Conservation (phyloP, 225 moss, liverwort and hornwort genomes). For the Polytrichum formosum region DNA sequence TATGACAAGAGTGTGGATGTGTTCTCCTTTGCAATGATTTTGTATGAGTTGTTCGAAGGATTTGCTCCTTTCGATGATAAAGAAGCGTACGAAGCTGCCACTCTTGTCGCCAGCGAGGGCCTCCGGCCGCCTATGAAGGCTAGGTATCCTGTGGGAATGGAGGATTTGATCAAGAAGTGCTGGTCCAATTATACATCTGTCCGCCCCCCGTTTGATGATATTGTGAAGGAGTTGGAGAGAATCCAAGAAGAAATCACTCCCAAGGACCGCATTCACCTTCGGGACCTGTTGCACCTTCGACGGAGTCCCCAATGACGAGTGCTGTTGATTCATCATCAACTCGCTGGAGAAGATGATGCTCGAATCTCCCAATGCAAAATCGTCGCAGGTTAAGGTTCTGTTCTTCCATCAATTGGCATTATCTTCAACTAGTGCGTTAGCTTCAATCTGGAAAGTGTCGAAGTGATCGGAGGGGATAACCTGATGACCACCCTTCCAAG, state of each 20-base stretch:
- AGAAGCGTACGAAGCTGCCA: conserved; percentile 82
- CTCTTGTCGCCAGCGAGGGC: conserved; percentile 31
- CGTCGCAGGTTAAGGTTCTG: too few relatives aligned
- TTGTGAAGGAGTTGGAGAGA: conserved; percentile 30
- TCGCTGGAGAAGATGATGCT: too few relatives aligned
- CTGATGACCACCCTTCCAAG: too few relatives aligned
- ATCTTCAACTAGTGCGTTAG: neutral
- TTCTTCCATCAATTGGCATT: too few relatives aligned
- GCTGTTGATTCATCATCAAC: neutral
- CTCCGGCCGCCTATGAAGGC: conserved; percentile 39
- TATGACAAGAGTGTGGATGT: conserved; percentile 86
- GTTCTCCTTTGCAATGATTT: conserved; percentile 72
- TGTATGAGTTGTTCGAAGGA: conserved; percentile 88
- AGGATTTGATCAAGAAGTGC: conserved; percentile 34
- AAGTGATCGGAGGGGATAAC: too few relatives aligned
- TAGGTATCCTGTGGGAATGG: conserved; percentile 49
- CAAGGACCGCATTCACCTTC: conserved; percentile 42
- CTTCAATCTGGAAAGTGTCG: too few relatives aligned
- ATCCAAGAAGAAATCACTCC: conserved; percentile 20
- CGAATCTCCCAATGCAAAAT: too few relatives aligned
- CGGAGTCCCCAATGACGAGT: conserved; percentile 12
- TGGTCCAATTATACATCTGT: conserved; percentile 16
- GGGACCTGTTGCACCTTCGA: conserved; percentile 41
- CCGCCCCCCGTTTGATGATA: conserved; percentile 28
- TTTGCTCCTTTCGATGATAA: conserved; percentile 49